Conservation (phyloP, 164 flowering plant genomes). For the Liquidambar formosana region DNA sequence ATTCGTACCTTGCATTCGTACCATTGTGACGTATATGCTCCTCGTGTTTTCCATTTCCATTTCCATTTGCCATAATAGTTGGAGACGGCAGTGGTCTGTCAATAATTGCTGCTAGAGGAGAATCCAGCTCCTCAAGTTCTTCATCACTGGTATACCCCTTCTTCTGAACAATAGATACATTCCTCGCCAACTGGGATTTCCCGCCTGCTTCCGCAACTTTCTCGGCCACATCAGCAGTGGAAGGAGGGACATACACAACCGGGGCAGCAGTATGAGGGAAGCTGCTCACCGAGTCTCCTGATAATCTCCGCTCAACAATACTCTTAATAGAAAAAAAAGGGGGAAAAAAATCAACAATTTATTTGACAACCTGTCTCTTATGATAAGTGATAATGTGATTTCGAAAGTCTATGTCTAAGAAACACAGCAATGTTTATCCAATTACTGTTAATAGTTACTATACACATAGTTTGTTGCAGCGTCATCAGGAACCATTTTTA, state of each 20-base stretch:
- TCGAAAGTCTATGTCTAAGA: no score
- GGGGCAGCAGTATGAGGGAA: constrained; percentile 80
- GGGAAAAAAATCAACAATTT: not conserved
- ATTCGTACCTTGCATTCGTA: constrained; percentile 62
- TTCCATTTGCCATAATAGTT: constrained; percentile 26
- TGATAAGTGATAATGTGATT: not conserved
- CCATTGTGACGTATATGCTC: constrained; percentile 21
- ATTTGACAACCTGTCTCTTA: not conserved
- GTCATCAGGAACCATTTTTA: no score
- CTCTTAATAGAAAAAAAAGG: constrained; percentile 42
- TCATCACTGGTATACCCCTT: constrained; percentile 96
- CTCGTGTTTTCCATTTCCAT: constrained; percentile 21
- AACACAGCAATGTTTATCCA: no score
- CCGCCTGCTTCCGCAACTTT: constrained; percentile 70
- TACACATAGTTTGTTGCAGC: no score
- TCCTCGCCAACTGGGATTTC: constrained; percentile 52
- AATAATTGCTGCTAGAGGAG: constrained; percentile 57
- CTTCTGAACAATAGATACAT: constrained; percentile 66
- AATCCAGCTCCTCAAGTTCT: constrained; percentile 84
- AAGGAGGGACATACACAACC: constrained; percentile 66
- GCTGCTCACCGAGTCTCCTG: constrained; percentile 51
- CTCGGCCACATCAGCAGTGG: constrained; percentile 54
- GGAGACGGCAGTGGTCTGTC: constrained; percentile 49
- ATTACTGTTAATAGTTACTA: no score
- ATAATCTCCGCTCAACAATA: constrained; percentile 54